Evolutionary conservation across 352 stramenopile species (phyloP).

Genomic region (Phytophthora agathidicida): DNA sequence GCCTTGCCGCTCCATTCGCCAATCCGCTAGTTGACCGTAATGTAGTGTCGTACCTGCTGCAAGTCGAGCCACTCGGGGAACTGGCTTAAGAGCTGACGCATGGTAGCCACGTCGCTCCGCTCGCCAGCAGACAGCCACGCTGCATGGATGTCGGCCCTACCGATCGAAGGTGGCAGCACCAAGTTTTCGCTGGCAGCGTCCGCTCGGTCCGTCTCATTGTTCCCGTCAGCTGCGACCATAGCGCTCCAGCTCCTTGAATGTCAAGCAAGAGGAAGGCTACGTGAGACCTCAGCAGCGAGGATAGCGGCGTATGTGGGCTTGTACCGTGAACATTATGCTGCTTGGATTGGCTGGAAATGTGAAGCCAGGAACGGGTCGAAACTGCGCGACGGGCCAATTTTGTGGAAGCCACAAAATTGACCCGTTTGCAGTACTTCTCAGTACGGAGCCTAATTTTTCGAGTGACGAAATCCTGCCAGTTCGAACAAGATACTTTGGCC

Average conservation of each 20-base stretch:
- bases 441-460: too few species aligned
- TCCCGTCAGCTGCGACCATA: background rate
- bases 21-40: too few species aligned
- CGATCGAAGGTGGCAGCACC: background rate
- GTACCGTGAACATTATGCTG: background rate
- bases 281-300: too few species aligned
- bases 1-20: too few species aligned
- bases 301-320: too few species aligned
- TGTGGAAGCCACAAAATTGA: too few species aligned
- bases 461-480: too few species aligned
- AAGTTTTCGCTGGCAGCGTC: background rate
- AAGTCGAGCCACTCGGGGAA: slow-evolving; percentile 29
- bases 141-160: slow-evolving; percentile 5
- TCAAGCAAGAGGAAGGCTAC: background rate
- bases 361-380: background rate
- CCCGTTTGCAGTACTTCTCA: too few species aligned
- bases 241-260: background rate
- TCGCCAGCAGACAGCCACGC: slow-evolving; percentile 25
- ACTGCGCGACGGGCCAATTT: too few species aligned
- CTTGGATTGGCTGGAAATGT: background rate
- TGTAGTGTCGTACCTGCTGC: slow-evolving; percentile 10
- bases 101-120: slow-evolving; percentile 6
- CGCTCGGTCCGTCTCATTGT: background rate
- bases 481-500: too few species aligned
- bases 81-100: slow-evolving; percentile 8